A percentile compares a stretch with the other conserved stretches of the same genome.
These are phyloP conservation scores for Annulohypoxylon maeteangense DNA, from an alignment of 495 filamentous ascomycete species.

Conservation along the genomic window DNA sequence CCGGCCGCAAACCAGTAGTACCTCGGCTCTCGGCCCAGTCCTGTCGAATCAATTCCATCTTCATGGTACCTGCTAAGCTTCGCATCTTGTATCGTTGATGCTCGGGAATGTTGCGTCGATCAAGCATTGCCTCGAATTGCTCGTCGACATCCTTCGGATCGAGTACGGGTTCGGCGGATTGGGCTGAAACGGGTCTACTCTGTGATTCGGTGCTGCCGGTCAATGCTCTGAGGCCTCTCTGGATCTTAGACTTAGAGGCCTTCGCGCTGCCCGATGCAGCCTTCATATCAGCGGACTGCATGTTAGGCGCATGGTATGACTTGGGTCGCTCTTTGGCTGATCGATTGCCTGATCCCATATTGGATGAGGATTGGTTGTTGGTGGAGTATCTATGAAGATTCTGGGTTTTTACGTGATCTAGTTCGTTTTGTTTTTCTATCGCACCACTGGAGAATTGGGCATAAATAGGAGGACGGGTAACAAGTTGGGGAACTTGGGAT, in stretches of 20 bases:
- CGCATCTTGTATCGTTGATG: conserved; percentile 95
- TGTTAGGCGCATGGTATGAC: conserved; percentile 45
- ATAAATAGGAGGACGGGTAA: conserved; percentile 77
- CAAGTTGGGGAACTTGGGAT: conserved; percentile 58
- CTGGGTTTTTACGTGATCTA: conserved; percentile 14
- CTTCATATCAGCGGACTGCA: conserved; percentile 54
- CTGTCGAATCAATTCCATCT: conserved; percentile 92
- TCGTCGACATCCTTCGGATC: conserved; percentile 62
- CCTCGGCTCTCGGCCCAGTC: conserved; percentile 75
- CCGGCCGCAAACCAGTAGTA: conserved; percentile 48
- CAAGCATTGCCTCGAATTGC: conserved; percentile 75
- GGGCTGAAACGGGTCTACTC: conserved; percentile 45
- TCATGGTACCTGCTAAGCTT: conserved; percentile 85
- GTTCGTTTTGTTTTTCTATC: conserved; percentile 39
- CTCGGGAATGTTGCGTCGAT: conserved; percentile 90
- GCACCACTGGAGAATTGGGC: conserved; percentile 69
- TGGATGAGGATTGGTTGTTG: conserved; percentile 26
- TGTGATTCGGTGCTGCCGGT: conserved; percentile 58
- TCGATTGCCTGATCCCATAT: conserved; percentile 13
- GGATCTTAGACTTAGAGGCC: conserved; percentile 48
- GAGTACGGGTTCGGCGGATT: conserved; percentile 37
- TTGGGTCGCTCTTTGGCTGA: conserved; percentile 43
- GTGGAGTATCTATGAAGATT: not conserved
- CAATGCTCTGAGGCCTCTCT: conserved; percentile 45
- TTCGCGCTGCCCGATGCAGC: conserved; percentile 43